Percentiles rank a stretch among this genome's conserved stretches.
Evolutionary conservation across 495 filamentous ascomycete genomes (phyloP).

Genomic region (Aspergillus diversus): DNA sequence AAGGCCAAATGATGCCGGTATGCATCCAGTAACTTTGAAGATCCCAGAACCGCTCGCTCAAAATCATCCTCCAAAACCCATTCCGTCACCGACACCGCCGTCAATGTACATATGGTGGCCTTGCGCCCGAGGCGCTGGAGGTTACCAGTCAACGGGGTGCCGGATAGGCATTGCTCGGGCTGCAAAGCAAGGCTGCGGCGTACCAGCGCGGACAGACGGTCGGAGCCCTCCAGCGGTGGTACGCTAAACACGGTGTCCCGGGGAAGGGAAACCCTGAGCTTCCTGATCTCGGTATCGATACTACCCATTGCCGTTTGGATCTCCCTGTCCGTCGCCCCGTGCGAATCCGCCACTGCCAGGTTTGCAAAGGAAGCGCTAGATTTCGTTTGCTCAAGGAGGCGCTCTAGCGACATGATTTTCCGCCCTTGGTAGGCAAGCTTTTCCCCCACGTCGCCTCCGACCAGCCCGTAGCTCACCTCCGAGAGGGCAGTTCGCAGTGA

Average conservation of each 20-base stretch:
- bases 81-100: background rate
- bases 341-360: background rate
- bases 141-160: background rate
- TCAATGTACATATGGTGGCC: background rate
- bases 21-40: background rate
- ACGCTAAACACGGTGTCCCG: background rate
- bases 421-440: background rate
- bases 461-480: background rate
- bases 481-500: background rate
- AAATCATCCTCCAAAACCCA: background rate
- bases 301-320: background rate
- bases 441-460: background rate
- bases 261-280: background rate
- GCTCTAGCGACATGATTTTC: background rate
- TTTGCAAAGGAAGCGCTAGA: background rate
- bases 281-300: background rate
- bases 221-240: background rate
- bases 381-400: background rate
- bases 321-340: background rate
- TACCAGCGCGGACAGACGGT: background rate
- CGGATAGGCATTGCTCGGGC: background rate
- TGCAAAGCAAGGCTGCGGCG: background rate
- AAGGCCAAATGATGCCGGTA: background rate
- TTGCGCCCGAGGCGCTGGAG: background rate
- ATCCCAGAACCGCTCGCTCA: background rate